Evolutionary conservation across 1,284 basidiomycete genomes (phyloP).

Genomic region (Athelia sp.): DNA sequence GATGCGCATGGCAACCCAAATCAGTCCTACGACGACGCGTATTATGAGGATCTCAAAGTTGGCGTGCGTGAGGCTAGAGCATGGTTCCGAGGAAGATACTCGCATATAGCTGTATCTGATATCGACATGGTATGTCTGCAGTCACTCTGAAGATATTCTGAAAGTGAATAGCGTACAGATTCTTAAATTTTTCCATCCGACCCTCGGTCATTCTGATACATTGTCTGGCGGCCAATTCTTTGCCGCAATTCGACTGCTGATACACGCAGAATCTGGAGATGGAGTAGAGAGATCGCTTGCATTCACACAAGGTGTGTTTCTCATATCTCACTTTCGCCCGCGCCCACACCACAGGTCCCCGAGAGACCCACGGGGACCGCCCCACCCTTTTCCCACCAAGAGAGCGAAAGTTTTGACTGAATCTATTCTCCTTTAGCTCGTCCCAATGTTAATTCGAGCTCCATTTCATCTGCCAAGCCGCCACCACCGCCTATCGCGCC

Average conservation of each 20-base stretch:
- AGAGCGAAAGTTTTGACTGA: too few species aligned
- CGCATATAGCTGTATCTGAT: constrained; percentile 40
- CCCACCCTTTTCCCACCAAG: too few species aligned
- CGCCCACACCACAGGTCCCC: too few species aligned
- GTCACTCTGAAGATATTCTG: not conserved
- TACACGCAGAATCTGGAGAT: constrained; percentile 57
- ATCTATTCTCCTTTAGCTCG: not conserved
- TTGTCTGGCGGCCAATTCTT: constrained; percentile 72
- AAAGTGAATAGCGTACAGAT: constrained; percentile 37
- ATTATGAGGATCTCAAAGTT: constrained; percentile 46
- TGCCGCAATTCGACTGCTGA: constrained; percentile 58
- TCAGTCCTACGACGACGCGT: constrained; percentile 32
- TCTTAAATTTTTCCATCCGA: constrained; percentile 55
- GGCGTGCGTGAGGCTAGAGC: constrained; percentile 64
- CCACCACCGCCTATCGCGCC: constrained; percentile 15
- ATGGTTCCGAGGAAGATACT: constrained; percentile 69
- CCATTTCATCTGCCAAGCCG: constrained; percentile 3
- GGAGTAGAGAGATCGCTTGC: constrained; percentile 56
- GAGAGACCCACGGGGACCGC: too few species aligned
- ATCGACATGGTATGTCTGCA: constrained; percentile 50
- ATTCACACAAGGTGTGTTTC: constrained; percentile 61
- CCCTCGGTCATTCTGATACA: constrained; percentile 41
- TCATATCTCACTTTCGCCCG: too few species aligned
- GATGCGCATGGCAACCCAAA: constrained; percentile 28
- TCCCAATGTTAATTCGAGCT: not conserved